These are phyloP conservation scores for Annulohypoxylon stygium DNA, from an alignment of 495 filamentous ascomycete species.

Conservation along the genomic window DNA sequence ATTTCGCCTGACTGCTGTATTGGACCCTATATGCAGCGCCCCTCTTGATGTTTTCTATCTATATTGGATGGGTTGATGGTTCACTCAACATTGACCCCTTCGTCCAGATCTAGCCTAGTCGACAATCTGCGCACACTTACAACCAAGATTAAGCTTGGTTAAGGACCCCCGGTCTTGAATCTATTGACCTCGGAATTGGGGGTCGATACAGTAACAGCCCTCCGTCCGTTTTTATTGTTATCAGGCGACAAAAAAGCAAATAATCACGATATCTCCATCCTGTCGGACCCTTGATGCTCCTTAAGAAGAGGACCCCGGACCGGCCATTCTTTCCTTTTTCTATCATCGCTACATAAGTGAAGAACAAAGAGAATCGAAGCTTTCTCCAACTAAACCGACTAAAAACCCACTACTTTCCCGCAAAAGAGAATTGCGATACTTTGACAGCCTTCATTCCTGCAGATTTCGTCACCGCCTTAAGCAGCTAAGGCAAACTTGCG, in stretches of 20 bases:
- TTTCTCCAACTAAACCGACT: constrained; percentile 16
- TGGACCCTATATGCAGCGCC: constrained; percentile 27
- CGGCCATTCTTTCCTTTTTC: background rate
- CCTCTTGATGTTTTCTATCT: constrained; percentile 15
- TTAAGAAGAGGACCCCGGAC: constrained; percentile 14
- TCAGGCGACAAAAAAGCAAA: constrained; percentile 37
- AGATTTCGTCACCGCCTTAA: constrained; percentile 40
- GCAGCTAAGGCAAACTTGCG: constrained; percentile 20
- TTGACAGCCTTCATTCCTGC: constrained; percentile 20
- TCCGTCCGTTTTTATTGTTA: constrained; percentile 37
- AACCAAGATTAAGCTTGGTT: constrained; percentile 30
- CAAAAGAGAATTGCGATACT: constrained; percentile 31
- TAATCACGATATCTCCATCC: constrained; percentile 40
- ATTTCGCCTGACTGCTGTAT: constrained; percentile 34
- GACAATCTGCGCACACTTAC: constrained; percentile 39
- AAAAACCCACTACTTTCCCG: background rate
- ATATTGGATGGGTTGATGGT: constrained; percentile 41
- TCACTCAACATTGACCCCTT: constrained; percentile 28
- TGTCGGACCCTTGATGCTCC: constrained; percentile 8
- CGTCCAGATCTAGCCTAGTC: constrained; percentile 45
- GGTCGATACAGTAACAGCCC: constrained; percentile 44
- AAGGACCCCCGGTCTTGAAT: constrained; percentile 27
- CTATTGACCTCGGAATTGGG: constrained; percentile 36
- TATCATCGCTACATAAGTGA: background rate
- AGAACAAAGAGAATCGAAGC: constrained; percentile 10